A percentile compares a stretch with the other conserved stretches of the same genome.
Evolutionary conservation across 441 rosid species (phyloP).

Genomic region (Euphorbia schlechtendalii): DNA sequence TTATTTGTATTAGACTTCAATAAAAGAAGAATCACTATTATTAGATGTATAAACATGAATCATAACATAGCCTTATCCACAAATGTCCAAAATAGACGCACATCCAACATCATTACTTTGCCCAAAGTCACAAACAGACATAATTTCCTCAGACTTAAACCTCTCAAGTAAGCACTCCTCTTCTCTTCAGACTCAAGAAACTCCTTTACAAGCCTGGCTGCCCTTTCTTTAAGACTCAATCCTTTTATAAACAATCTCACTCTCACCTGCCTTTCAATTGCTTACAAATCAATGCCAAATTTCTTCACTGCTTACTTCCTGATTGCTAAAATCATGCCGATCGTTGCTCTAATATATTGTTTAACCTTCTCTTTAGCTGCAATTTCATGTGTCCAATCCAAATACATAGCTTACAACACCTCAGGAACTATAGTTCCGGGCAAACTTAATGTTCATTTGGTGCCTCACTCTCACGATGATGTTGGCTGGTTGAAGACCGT

Average conservation of each 20-base stretch:
- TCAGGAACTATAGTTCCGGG: constrained; percentile 55
- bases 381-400: constrained; percentile 42
- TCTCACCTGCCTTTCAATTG: not conserved
- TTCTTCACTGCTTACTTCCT: not conserved
- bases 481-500: constrained; percentile 97
- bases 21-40: too few relatives aligned
- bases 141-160: too few relatives aligned
- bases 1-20: too few relatives aligned
- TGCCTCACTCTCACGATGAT: constrained; percentile 87
- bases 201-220: not conserved
- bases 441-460: constrained; percentile 86
- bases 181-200: constrained; percentile 2
- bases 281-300: not conserved
- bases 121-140: too few relatives aligned
- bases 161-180: not conserved
- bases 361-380: constrained; percentile 17
- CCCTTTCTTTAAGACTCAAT: not conserved
- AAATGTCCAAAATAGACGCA: too few relatives aligned
- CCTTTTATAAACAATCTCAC: too few relatives aligned
- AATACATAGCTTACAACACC: constrained; percentile 69
- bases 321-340: not conserved
- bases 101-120: too few relatives aligned
- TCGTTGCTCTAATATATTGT: not conserved
- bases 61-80: too few relatives aligned
- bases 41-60: too few relatives aligned